These are phyloP conservation scores for Excoecaria cochinchinensis DNA, from an alignment of 345 rosid species.

Conservation along the genomic window DNA sequence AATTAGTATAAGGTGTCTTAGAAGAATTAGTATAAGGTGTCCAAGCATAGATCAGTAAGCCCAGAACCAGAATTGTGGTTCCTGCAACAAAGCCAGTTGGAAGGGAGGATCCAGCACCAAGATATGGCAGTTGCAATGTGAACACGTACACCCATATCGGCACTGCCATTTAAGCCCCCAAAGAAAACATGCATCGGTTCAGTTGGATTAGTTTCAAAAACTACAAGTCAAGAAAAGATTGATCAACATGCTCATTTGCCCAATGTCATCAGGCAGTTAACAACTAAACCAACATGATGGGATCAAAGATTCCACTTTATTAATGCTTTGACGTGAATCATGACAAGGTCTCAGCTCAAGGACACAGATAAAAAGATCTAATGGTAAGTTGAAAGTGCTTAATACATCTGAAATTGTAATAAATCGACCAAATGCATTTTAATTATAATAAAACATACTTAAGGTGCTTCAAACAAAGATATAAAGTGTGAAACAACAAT, in stretches of 20 bases:
- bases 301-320: no score
- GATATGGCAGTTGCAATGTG: constrained; percentile 87
- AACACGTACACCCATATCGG: constrained; percentile 79
- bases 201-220: not conserved
- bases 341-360: not conserved
- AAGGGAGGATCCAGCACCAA: constrained; percentile 78
- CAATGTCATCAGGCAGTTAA: not conserved
- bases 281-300: no score
- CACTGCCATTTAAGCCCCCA: constrained; percentile 46
- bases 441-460: no score
- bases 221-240: not conserved
- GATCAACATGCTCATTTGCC: not conserved
- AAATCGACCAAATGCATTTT: no score
- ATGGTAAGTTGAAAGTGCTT: no score
- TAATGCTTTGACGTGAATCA: no score
- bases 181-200: not conserved
- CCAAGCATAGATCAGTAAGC: constrained; percentile 78
- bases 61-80: constrained; percentile 66
- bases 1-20: constrained; percentile 41
- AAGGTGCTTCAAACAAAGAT: no score
- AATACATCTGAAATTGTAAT: no score
- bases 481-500: no score
- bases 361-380: no score
- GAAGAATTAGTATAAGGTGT: constrained; percentile 36
- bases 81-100: constrained; percentile 86